Conservation (phyloP, 108 stramenopile genomes). For the Skeletonema menzelii region DNA sequence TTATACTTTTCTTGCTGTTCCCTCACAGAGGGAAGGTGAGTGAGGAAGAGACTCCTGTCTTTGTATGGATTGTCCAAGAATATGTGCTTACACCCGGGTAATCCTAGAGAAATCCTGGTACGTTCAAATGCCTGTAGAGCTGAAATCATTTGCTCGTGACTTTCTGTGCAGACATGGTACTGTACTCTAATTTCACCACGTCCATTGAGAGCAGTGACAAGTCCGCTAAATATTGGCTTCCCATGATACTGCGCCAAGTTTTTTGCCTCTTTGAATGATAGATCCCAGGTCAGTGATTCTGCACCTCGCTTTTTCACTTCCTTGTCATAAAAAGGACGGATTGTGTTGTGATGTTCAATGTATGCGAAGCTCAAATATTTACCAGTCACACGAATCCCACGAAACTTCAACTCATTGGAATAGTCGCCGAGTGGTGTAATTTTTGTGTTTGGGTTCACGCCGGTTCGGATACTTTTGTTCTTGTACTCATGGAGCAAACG, state of each 20-base stretch:
- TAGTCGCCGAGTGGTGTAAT: too few species aligned
- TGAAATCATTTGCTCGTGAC: constrained; percentile 32
- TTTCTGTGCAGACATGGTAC: constrained; percentile 24
- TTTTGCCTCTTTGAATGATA: constrained; percentile 37
- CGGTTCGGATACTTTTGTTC: too few species aligned
- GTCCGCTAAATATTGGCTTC: constrained; percentile 16
- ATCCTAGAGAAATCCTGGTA: constrained; percentile 5
- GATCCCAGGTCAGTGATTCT: constrained; percentile 10
- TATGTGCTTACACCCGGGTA: background rate
- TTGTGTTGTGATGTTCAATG: constrained; percentile 6
- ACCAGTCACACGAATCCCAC: constrained; percentile 24
- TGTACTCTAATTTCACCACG: constrained; percentile 31
- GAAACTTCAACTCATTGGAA: too few species aligned
- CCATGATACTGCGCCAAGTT: constrained; percentile 10
- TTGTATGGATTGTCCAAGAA: constrained; percentile 23
- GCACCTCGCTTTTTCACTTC: constrained; percentile 41
- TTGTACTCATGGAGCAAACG: too few species aligned
- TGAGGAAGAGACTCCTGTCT: constrained; percentile 10
- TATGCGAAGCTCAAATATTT: constrained; percentile 19
- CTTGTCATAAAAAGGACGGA: constrained; percentile 1
- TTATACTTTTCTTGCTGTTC: constrained; percentile 11
- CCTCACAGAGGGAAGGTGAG: constrained; percentile 14
- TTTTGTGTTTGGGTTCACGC: too few species aligned
- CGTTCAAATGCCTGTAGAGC: constrained; percentile 16
- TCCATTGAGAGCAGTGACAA: constrained; percentile 30